Conservation (phyloP, 306 rosid species). For the Quercus engelmannii region DNA sequence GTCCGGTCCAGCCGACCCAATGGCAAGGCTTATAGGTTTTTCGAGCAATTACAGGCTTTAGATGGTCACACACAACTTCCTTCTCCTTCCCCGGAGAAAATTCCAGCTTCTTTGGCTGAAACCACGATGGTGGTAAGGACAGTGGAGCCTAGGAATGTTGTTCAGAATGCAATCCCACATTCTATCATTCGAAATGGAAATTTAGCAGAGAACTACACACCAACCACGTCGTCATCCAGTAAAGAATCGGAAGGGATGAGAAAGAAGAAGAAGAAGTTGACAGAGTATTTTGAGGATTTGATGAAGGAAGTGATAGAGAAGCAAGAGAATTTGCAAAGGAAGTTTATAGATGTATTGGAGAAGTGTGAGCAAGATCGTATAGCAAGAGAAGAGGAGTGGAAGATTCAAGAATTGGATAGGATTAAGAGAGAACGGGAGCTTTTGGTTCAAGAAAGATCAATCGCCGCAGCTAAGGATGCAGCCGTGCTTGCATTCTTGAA, state of each 20-base stretch:
- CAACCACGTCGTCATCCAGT: constrained; percentile 38
- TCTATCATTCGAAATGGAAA: constrained; percentile 33
- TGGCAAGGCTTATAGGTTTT: constrained; percentile 60
- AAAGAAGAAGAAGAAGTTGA: constrained; percentile 50
- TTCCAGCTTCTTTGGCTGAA: constrained; percentile 10
- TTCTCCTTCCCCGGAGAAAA: constrained; percentile 8
- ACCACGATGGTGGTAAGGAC: constrained; percentile 3
- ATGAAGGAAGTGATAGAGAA: constrained; percentile 66
- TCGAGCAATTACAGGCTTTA: constrained; percentile 70
- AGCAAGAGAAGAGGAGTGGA: constrained; percentile 76
- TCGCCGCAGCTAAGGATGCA: constrained; percentile 74
- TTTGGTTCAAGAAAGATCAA: constrained; percentile 66
- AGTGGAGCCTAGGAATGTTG: constrained; percentile 24
- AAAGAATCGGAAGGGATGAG: constrained; percentile 35
- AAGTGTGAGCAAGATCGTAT: constrained; percentile 64
- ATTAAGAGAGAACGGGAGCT: constrained; percentile 54
- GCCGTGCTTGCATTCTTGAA: constrained; percentile 61
- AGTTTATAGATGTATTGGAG: constrained; percentile 60
- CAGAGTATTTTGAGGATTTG: constrained; percentile 46
- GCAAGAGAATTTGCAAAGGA: constrained; percentile 66
- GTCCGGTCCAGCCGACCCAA: constrained; percentile 41
- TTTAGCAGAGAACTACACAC: constrained; percentile 29
- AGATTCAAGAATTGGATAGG: constrained; percentile 56
- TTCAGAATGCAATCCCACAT: constrained; percentile 49
- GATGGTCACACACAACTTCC: constrained; percentile 30